Conservation (phyloP, 768 basidiomycete genomes). For the Crepidotus variabilis region DNA sequence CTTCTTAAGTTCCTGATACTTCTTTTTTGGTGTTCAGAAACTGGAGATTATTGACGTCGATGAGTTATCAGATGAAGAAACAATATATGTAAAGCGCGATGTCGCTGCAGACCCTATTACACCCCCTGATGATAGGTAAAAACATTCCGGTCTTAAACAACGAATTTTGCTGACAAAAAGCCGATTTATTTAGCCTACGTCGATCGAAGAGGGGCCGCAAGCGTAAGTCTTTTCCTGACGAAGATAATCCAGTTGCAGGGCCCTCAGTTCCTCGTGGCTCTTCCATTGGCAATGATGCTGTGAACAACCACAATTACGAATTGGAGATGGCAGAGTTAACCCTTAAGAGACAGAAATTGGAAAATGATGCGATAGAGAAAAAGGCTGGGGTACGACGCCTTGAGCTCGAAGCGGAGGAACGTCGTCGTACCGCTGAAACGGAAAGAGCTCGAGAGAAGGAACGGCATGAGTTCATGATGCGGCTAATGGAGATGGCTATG, state of each 20-base stretch:
- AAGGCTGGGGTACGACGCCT: slow-evolving; percentile 3
- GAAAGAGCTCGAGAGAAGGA: slow-evolving; percentile 7
- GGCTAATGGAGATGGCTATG: neutral
- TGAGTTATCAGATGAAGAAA: too few species aligned
- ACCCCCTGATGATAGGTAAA: too few species aligned
- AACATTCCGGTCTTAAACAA: too few species aligned
- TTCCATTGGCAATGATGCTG: neutral
- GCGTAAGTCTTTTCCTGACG: neutral
- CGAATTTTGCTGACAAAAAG: too few species aligned
- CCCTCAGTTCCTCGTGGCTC: neutral
- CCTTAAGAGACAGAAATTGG: slow-evolving; percentile 2
- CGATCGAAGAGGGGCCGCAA: too few species aligned
- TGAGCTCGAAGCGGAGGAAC: slow-evolving; percentile 6
- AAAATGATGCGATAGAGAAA: slow-evolving; percentile 8
- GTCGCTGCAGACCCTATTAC: too few species aligned
- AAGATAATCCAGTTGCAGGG: neutral
- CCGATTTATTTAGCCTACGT: too few species aligned
- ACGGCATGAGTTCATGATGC: slow-evolving; percentile 2
- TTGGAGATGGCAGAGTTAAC: neutral
- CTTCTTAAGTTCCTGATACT: too few species aligned
- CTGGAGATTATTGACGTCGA: too few species aligned
- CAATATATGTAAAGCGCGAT: too few species aligned
- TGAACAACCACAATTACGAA: neutral
- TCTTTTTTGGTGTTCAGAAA: too few species aligned
- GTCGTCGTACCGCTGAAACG: neutral